phyloP scores from a whole-genome alignment of 2,329 filamentous ascomycete genomes.

The Penicillium frequentans region DNA sequence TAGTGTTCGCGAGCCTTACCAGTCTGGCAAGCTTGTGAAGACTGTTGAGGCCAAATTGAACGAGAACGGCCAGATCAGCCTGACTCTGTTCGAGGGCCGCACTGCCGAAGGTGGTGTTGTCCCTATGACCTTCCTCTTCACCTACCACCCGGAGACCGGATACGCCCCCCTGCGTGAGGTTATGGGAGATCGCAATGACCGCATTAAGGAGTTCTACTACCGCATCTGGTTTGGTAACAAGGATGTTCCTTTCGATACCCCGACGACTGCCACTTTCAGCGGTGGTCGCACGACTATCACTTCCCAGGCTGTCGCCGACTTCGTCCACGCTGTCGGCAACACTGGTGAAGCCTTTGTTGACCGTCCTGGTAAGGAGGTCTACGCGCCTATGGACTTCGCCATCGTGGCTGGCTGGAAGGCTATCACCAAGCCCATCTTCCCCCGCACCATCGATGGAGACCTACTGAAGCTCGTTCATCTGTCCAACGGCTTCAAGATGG shows the following conservation, averaged over 20 bases:
- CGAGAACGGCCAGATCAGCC: slow-evolving; percentile 74
- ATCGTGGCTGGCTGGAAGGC: slow-evolving; percentile 99
- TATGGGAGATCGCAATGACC: slow-evolving; percentile 93
- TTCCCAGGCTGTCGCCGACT: slow-evolving; percentile 92
- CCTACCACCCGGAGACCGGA: slow-evolving; percentile 89
- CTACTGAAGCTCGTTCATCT: slow-evolving; percentile 93
- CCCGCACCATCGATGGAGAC: slow-evolving; percentile 91
- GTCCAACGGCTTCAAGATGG: slow-evolving; percentile 97
- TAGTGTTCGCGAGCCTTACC: slow-evolving; percentile 80
- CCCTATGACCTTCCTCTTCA: slow-evolving; percentile 83
- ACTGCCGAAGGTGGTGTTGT: slow-evolving; percentile 80
- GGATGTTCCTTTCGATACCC: slow-evolving; percentile 75
- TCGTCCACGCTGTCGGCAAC: slow-evolving; percentile 98
- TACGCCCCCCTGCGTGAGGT: slow-evolving; percentile 98
- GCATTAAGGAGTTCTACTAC: slow-evolving; percentile 99
- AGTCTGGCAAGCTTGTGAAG: slow-evolving; percentile 81
- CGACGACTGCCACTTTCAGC: slow-evolving; percentile 84
- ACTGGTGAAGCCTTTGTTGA: slow-evolving; percentile 97
- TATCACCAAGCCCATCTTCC: slow-evolving; percentile 99
- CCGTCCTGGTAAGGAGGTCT: slow-evolving; percentile 87
- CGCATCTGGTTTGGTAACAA: slow-evolving; percentile 94
- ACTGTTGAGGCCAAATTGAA: slow-evolving; percentile 82
- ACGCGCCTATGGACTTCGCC: slow-evolving; percentile 97
- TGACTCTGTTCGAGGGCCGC: slow-evolving; percentile 91
- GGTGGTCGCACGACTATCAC: slow-evolving; percentile 86